Evolutionary conservation across 2,329 filamentous ascomycete genomes (phyloP).

Genomic region (Aspergillus vadensis): DNA sequence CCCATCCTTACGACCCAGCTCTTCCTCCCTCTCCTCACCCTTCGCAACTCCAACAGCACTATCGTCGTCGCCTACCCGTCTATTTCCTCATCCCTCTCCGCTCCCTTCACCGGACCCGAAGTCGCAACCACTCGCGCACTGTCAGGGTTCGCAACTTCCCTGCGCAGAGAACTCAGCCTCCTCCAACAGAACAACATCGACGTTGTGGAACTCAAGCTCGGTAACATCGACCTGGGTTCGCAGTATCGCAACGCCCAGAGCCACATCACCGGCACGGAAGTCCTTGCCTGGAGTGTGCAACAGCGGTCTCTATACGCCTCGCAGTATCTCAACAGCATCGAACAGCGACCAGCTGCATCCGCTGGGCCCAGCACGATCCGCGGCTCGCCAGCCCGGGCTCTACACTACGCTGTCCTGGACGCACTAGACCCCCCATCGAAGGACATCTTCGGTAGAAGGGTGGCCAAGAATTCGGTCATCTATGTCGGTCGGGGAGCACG

Average conservation of each 20-base stretch:
- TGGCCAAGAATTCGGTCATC: constrained; percentile 57
- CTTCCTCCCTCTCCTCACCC: constrained; percentile 76
- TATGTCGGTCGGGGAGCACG: constrained; percentile 82
- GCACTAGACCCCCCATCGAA: constrained; percentile 64
- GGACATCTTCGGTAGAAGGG: constrained; percentile 42
- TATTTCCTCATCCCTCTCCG: constrained; percentile 47
- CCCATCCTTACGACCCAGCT: constrained; percentile 86
- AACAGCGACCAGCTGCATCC: constrained; percentile 42
- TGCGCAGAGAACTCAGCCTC: constrained; percentile 76
- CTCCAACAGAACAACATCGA: constrained; percentile 63
- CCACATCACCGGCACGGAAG: constrained; percentile 52
- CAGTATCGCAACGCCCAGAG: constrained; percentile 47
- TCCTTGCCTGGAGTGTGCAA: constrained; percentile 61
- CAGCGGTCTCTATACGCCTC: constrained; percentile 54
- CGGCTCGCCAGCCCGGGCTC: constrained; percentile 72
- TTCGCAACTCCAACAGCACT: constrained; percentile 56
- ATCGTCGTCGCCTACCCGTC: constrained; percentile 49
- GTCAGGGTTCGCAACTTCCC: constrained; percentile 79
- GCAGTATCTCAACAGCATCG: constrained; percentile 47
- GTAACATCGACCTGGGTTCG: constrained; percentile 83
- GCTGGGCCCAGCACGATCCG: constrained; percentile 47
- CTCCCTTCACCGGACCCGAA: constrained; percentile 67
- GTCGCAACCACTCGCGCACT: constrained; percentile 82
- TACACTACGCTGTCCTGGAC: constrained; percentile 89
- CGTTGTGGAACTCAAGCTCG: constrained; percentile 85